These are phyloP conservation scores for Tripidium arundinaceum DNA, from an alignment of 202 grass and related monocot genomes.

Conservation along the genomic window DNA sequence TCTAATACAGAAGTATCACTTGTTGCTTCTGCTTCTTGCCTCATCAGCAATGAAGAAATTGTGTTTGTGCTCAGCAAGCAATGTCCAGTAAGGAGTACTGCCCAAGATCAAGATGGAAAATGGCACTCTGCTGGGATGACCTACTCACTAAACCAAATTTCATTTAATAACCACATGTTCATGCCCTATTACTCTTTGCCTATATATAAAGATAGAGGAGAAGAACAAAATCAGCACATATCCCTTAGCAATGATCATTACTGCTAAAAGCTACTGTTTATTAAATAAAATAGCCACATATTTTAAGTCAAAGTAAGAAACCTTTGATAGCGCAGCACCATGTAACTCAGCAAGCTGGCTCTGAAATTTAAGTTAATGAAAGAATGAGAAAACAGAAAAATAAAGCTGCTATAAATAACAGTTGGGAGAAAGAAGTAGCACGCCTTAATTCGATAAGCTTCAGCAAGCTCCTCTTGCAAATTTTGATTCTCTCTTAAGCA, in stretches of 20 bases:
- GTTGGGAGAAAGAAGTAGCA: slow-evolving; percentile 7
- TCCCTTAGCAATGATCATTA: not conserved
- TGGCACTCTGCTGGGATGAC: not conserved
- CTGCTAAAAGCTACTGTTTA: slow-evolving; percentile 8
- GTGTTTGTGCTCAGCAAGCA: not conserved
- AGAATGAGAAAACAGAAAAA: slow-evolving; percentile 34
- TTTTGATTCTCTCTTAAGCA: slow-evolving; percentile 92
- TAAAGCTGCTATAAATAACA: slow-evolving; percentile 29
- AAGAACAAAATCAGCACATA: not conserved
- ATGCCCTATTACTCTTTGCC: not conserved
- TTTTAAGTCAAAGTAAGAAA: slow-evolving; percentile 35
- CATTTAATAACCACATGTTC: not conserved
- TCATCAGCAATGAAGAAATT: not conserved
- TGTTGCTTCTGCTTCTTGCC: not conserved
- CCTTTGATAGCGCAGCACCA: slow-evolving; percentile 81
- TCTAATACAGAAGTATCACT: not conserved
- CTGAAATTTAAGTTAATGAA: slow-evolving; percentile 58
- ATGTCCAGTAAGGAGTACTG: not conserved
- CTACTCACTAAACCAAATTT: not conserved
- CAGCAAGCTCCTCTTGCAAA: slow-evolving; percentile 98
- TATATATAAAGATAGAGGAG: slow-evolving; percentile 13
- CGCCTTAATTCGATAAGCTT: slow-evolving; percentile 91
- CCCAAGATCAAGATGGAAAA: slow-evolving; percentile 4
- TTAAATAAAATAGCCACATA: slow-evolving; percentile 1
- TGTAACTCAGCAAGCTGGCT: slow-evolving; percentile 91